Percentiles rank a stretch among this genome's conserved stretches.
These are phyloP conservation scores for Lunularia cruciata DNA, from an alignment of 225 moss, liverwort and hornwort genomes.

Conservation along the genomic window DNA sequence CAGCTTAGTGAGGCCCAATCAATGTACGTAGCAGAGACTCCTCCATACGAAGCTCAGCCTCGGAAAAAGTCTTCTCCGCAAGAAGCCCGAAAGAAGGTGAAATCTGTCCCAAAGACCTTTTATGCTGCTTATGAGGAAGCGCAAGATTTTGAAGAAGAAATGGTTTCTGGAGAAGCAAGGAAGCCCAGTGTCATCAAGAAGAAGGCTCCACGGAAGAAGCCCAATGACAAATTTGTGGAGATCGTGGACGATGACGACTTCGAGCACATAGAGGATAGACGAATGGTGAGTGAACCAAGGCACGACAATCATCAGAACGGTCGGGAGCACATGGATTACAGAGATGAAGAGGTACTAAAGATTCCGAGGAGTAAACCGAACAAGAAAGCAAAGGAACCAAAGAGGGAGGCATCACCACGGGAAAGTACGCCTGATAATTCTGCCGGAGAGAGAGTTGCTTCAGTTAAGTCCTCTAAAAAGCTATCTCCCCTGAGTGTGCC, in stretches of 20 bases:
- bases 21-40: conserved; percentile 8
- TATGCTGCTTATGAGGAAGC: conserved; percentile 33
- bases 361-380: conserved; percentile 55
- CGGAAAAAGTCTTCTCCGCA: conserved; percentile 3
- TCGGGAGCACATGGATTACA: conserved; percentile 48
- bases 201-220: conserved; percentile 66
- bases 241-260: conserved; percentile 52
- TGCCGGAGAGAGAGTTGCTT: conserved; percentile 64
- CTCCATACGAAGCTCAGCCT: neutral
- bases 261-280: conserved; percentile 59
- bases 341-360: conserved; percentile 57
- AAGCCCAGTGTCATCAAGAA: conserved; percentile 45
- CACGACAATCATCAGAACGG: conserved; percentile 46
- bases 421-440: conserved; percentile 63
- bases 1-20: conserved; percentile 6
- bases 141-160: conserved; percentile 42
- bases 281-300: conserved; percentile 50
- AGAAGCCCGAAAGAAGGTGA: conserved; percentile 12
- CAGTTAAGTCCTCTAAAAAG: conserved; percentile 62
- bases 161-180: conserved; percentile 51
- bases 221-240: conserved; percentile 48
- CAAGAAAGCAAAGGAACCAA: conserved; percentile 67
- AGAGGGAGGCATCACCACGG: conserved; percentile 52
- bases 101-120: conserved; percentile 4
- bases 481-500: conserved; percentile 55